Percentiles rank a stretch among this genome's conserved stretches.
Conservation (phyloP, 2,329 filamentous ascomycete genomes). For the Xylariaceae sp. region DNA sequence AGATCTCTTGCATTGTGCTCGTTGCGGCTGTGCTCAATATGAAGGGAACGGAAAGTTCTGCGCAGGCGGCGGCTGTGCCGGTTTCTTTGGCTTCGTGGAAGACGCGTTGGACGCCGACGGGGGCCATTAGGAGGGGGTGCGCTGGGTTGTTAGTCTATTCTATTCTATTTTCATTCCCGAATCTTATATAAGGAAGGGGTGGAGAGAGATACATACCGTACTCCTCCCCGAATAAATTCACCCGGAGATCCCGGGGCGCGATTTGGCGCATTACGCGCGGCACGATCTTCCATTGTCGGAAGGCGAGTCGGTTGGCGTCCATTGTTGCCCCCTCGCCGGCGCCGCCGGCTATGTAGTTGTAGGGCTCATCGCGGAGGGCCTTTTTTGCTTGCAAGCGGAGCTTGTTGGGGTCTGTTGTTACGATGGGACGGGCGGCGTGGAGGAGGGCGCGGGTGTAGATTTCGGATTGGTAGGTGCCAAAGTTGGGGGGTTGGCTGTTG, state of each 20-base stretch:
- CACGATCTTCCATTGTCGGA: constrained; percentile 43
- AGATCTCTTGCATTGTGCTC: constrained; percentile 61
- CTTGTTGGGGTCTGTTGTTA: constrained; percentile 55
- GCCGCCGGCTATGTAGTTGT: constrained; percentile 58
- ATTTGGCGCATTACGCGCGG: constrained; percentile 46
- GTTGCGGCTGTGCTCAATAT: constrained; percentile 61
- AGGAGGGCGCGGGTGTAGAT: constrained; percentile 51
- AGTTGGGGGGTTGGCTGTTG: constrained; percentile 27
- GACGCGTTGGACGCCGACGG: constrained; percentile 63
- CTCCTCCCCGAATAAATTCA: constrained; percentile 43
- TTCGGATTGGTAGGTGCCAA: constrained; percentile 41
- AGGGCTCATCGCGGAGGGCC: constrained; percentile 43
- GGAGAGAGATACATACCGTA: constrained; percentile 40
- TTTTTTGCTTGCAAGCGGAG: constrained; percentile 51
- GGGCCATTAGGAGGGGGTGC: constrained; percentile 58
- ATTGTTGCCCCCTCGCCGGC: constrained; percentile 58
- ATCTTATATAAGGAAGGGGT: too few relatives aligned
- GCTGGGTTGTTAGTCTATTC: constrained; percentile 9
- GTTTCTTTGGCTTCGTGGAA: constrained; percentile 62
- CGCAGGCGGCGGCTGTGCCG: constrained; percentile 58
- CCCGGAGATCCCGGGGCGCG: constrained; percentile 37
- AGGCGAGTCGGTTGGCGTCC: constrained; percentile 54
- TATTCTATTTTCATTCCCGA: too few relatives aligned
- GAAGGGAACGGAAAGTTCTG: constrained; percentile 57
- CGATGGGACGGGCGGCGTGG: constrained; percentile 41